These are phyloP conservation scores for Sanghuangporus baumii DNA, from an alignment of 1,284 basidiomycete genomes.

Conservation along the genomic window DNA sequence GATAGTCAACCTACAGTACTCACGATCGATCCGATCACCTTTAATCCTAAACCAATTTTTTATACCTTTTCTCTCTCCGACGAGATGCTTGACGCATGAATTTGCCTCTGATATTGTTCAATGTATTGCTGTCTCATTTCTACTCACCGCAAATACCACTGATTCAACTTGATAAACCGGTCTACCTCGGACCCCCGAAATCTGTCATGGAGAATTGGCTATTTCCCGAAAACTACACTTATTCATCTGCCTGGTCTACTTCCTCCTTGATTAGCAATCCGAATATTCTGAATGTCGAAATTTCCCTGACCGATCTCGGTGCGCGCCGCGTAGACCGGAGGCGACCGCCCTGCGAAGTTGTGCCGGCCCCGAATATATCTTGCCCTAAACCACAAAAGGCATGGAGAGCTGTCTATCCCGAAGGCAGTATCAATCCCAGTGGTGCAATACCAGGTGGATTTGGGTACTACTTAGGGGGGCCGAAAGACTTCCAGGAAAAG, in stretches of 20 bases:
- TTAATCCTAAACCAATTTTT: neutral
- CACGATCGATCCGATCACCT: no score
- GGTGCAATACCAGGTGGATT: constrained; percentile 33
- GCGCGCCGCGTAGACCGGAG: constrained; percentile 40
- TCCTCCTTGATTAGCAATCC: constrained; percentile 5
- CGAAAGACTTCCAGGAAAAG: constrained; percentile 16
- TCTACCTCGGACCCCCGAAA: neutral
- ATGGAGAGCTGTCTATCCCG: constrained; percentile 57
- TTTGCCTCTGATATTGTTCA: neutral
- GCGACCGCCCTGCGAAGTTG: constrained; percentile 34
- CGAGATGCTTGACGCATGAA: neutral
- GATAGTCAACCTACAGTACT: neutral
- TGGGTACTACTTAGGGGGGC: constrained; percentile 25
- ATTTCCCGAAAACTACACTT: constrained; percentile 6
- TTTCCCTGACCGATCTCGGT: constrained; percentile 35
- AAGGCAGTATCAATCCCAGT: constrained; percentile 55
- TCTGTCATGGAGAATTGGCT: constrained; percentile 11
- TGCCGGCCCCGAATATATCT: constrained; percentile 28
- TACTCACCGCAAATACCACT: constrained; percentile 3
- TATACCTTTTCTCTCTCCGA: neutral
- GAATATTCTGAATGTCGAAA: neutral
- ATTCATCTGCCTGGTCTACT: constrained; percentile 13
- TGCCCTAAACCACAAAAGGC: constrained; percentile 29
- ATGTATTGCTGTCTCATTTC: neutral
- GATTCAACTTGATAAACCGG: neutral